Evolutionary conservation across 352 stramenopile species (phyloP).

Genomic region (Phytophthora pisi): DNA sequence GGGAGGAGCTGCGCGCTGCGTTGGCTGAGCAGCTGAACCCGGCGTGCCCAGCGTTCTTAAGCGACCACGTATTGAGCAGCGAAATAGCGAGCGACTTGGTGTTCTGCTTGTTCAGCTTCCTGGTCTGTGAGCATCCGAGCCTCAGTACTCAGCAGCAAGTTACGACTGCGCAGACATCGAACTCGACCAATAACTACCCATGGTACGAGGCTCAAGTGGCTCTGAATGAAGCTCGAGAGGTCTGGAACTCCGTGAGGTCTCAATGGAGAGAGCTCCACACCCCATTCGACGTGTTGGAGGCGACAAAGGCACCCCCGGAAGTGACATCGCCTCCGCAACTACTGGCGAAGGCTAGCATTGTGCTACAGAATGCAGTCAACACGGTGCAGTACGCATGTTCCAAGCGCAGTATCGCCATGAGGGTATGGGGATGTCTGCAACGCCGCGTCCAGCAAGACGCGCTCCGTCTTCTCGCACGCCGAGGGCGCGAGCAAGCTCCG

Average conservation of each 20-base stretch:
- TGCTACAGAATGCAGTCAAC: constrained; percentile 72
- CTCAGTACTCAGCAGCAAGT: constrained; percentile 22
- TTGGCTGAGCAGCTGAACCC: constrained; percentile 50
- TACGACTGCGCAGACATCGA: background rate
- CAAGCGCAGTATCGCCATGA: constrained; percentile 53
- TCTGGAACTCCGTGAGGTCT: constrained; percentile 52
- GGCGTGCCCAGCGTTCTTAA: constrained; percentile 48
- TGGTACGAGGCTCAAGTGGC: constrained; percentile 64
- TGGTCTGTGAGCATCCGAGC: constrained; percentile 62
- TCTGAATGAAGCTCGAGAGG: constrained; percentile 46
- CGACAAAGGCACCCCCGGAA: constrained; percentile 44
- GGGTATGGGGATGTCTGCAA: constrained; percentile 60
- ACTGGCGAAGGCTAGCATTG: constrained; percentile 60
- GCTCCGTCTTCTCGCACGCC: constrained; percentile 46
- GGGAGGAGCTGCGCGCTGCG: constrained; percentile 45
- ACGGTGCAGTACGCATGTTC: constrained; percentile 77
- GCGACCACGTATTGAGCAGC: constrained; percentile 39
- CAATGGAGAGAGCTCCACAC: constrained; percentile 70
- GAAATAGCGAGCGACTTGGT: constrained; percentile 51
- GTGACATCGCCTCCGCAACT: constrained; percentile 47
- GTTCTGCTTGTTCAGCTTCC: constrained; percentile 68
- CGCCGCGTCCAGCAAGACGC: constrained; percentile 66
- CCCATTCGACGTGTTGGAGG: constrained; percentile 64
- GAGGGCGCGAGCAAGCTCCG: constrained; percentile 44
- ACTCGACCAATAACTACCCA: constrained; percentile 29